Evolutionary conservation across 371 early-diverging fungal genomes (phyloP).

Genomic region (Dichotomocladium elegans): DNA sequence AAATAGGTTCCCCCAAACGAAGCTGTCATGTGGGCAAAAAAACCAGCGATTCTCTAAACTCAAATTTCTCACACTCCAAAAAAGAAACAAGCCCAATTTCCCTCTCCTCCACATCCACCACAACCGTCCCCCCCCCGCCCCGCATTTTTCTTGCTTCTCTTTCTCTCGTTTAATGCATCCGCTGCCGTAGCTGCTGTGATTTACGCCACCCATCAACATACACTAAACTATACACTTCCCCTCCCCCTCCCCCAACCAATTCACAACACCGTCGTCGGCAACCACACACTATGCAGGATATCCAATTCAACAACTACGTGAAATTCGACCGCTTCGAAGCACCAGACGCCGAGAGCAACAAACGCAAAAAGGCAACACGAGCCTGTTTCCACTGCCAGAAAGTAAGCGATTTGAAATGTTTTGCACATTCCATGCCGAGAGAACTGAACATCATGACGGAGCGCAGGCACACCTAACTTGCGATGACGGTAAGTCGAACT

Average conservation of each 20-base stretch:
- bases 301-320: constrained; percentile 17
- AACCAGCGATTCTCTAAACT: too few relatives aligned
- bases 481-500: constrained; percentile 50
- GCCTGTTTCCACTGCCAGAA: constrained; percentile 57
- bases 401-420: too few relatives aligned
- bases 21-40: not conserved
- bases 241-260: not conserved
- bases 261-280: too few relatives aligned
- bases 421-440: too few relatives aligned
- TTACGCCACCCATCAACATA: not conserved
- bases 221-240: not conserved
- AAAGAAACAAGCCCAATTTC: not conserved
- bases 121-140: not conserved
- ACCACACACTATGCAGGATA: constrained; percentile 10
- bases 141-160: not conserved
- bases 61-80: not conserved
- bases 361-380: constrained; percentile 23
- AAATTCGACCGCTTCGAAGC: constrained; percentile 11
- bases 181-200: not conserved
- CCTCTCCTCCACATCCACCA: not conserved
- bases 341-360: constrained; percentile 15
- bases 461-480: constrained; percentile 59
- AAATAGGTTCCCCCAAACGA: not conserved
- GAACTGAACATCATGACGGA: too few relatives aligned
- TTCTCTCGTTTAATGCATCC: not conserved